Base-by-base conservation (phyloP, 2,329 filamentous ascomycete species). In the Fusarium stilboides region DNA sequence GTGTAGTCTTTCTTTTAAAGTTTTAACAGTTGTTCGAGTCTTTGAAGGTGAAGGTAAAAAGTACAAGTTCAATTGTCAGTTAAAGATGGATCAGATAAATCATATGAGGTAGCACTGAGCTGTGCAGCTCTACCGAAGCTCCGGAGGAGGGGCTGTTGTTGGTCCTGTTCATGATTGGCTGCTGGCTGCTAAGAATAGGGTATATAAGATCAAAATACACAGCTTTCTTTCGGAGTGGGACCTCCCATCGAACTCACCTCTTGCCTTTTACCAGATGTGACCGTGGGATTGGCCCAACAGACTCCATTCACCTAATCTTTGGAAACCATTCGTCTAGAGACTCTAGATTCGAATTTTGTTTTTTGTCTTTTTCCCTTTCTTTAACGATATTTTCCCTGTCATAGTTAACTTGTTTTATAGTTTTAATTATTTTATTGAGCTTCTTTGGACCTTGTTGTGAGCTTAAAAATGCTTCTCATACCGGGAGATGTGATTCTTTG, bases 221-320 rank as follows among this genome's bases (percentile, higher is more conserved):
- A 0, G 0, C 2, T 0, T 5, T 24, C 26, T 49, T 2, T 77
- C 86, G 87, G 88, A 89, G 88, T 89, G 88, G 87, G 87, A 90
- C 87, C 87, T 86, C 81, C 87, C 89, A 90, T 85, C 83, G 88
- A 90, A 91, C 88, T 88, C 88, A 89, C 88, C 88, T 89, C 88
- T 91, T 91, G 88, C 88, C 88, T 90, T 91, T 91, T 91, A 91
- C 89, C 89, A 91, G 89, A 91, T 89, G 89, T 90, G 88, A 88
- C 89, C 88, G 88, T 90, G 88, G 87, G 75, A 78, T 77, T 80
- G 80, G 83, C 83, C 83, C 83, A 85, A 75, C 74, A 81, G 77
- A 85, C 83, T 85, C 83, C 84, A 80, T 80, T 85, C 80, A 74
- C 61, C 71, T 65, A 85, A 85, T 86, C 82, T 86, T 86, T 86